phyloP scores from a whole-genome alignment of 2,329 filamentous ascomycete species.

The Talaromyces sp. region DNA sequence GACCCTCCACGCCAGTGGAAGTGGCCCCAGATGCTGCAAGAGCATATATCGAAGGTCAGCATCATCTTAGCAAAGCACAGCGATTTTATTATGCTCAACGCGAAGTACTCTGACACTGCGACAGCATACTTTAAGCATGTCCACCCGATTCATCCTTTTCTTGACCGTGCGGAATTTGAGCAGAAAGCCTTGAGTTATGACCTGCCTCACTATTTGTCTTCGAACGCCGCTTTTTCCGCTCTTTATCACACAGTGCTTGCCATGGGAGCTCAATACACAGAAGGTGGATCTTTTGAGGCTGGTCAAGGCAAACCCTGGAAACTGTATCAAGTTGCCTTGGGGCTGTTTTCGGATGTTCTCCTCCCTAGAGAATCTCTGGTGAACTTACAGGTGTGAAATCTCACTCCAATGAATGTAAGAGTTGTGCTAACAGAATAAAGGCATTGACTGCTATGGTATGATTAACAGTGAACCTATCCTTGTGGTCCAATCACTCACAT shows the following conservation, averaged over 20 bases:
- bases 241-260: slow-evolving; percentile 41
- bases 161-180: slow-evolving; percentile 39
- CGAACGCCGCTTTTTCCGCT: slow-evolving; percentile 30
- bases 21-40: slow-evolving; percentile 17
- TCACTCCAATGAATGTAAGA: background rate
- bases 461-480: slow-evolving; percentile 12
- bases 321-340: slow-evolving; percentile 38
- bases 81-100: background rate
- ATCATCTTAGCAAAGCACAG: background rate
- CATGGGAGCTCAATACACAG: slow-evolving; percentile 36
- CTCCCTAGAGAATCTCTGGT: slow-evolving; percentile 22
- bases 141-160: slow-evolving; percentile 42
- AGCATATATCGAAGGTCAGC: slow-evolving; percentile 18
- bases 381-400: slow-evolving; percentile 14
- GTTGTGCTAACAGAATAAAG: background rate
- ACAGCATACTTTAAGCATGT: slow-evolving; percentile 40
- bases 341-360: slow-evolving; percentile 34
- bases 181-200: slow-evolving; percentile 26
- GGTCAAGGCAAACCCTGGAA: slow-evolving; percentile 40
- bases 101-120: background rate
- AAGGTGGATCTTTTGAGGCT: slow-evolving; percentile 38
- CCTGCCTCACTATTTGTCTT: slow-evolving; percentile 24
- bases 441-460: slow-evolving; percentile 17
- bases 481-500: background rate
- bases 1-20: slow-evolving; percentile 17